Conservation (phyloP, 2,329 filamentous ascomycete species). For the Sordariomycetes sp. region DNA sequence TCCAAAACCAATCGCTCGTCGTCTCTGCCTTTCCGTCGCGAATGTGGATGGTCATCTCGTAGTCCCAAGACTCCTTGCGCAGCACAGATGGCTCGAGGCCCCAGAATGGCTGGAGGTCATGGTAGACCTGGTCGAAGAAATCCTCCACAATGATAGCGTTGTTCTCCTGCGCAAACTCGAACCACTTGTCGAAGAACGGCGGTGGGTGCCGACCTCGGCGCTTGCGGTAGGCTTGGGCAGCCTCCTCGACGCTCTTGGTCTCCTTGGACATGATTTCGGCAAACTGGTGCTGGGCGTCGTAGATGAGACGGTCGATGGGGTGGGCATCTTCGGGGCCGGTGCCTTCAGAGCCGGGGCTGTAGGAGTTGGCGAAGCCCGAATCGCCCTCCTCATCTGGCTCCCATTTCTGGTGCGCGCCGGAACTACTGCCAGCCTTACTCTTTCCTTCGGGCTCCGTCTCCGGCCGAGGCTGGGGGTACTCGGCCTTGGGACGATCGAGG, state of each 20-base stretch:
- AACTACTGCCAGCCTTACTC: background rate
- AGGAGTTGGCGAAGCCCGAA: conserved; percentile 2
- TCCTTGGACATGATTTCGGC: conserved; percentile 28
- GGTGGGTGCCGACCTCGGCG: conserved; percentile 53
- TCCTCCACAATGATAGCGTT: conserved; percentile 50
- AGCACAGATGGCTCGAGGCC: conserved; percentile 36
- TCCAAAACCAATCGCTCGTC: conserved; percentile 48
- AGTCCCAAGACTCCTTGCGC: conserved; percentile 41
- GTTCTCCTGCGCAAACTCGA: conserved; percentile 40
- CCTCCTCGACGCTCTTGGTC: conserved; percentile 40
- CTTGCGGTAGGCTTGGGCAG: conserved; percentile 47
- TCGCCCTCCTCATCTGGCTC: conserved; percentile 1
- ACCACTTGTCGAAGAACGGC: conserved; percentile 54
- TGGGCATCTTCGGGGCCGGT: conserved; percentile 18
- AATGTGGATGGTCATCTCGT: conserved; percentile 53
- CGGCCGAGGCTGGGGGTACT: background rate
- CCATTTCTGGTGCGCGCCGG: too few species aligned
- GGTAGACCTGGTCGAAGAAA: conserved; percentile 56
- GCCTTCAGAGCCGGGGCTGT: conserved; percentile 1
- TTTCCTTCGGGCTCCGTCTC: background rate
- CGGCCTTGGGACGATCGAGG: background rate
- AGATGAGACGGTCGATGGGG: conserved; percentile 45
- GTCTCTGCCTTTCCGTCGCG: conserved; percentile 42
- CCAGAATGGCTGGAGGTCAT: conserved; percentile 52
- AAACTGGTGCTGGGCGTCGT: conserved; percentile 31